Evolutionary conservation across 2,329 filamentous ascomycete species (phyloP), one percentile per base, ranked within the genome.

Genomic region (Tolypocladium pustulatum): DNA sequence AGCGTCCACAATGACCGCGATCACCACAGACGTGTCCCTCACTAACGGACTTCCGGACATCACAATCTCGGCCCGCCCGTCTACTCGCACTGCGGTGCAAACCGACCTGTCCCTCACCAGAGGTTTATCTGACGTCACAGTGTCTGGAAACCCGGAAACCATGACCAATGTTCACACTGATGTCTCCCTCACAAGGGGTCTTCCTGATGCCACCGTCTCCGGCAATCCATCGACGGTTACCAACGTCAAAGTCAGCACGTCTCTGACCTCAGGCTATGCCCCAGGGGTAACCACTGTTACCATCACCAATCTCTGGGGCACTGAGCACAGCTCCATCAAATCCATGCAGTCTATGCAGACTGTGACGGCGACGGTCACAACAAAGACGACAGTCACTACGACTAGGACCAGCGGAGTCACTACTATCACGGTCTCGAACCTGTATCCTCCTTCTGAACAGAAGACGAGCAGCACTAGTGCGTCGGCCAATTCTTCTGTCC

Each of bases 201-300:
- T 68, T 12, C 68, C 71, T 7, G 71, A 72, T 59, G 71, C 65
- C 43, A 71, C 67, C 27, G 62, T 74, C 37, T 65, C 71, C 17
- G 71, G 66, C 4, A 65, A 65, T 40, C 67, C 71, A 2, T 65
- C 62, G 1, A 74, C 72, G 7, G 63, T 72, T 38, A 73, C 70
- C 13, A 58, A 67, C 25, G 27, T 67, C 22, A 58, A 67, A 55
- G 64, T 65, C 27, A 67, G 65, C 34, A 61, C 61, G 53, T 68
- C 64, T 13, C 51, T 67, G 58, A 58, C 37, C 59, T 64, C 58
- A 59, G 57, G 62, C 12, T 53, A 12, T 22, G 9, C 27, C 17
- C 46, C 20, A 12, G 27, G 9, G 46, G 27, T 65, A 43, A 64
- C 63, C 10, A 69, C 67, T 3, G 59, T 74, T 34, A 66, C 64